A percentile compares a stretch with the other conserved stretches of the same genome.
Conservation (phyloP, 352 stramenopile genomes). For the Globisporangium cystogenes region DNA sequence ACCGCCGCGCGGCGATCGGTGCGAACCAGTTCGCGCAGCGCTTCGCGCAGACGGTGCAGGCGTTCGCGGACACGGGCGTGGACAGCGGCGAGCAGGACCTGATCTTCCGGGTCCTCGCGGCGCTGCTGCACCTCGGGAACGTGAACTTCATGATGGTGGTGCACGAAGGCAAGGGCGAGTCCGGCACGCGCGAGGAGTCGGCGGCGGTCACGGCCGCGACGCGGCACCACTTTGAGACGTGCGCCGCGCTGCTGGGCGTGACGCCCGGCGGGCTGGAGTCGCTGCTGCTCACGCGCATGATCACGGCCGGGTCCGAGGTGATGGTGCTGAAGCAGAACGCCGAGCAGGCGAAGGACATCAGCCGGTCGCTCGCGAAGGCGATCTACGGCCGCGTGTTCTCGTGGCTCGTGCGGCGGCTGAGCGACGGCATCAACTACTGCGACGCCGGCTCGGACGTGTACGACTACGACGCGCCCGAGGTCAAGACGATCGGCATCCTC, state of each 20-base stretch:
- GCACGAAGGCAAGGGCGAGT: conserved; percentile 7
- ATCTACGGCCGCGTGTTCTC: conserved; percentile 96
- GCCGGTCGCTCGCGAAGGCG: conserved; percentile 93
- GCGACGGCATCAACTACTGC: conserved; percentile 75
- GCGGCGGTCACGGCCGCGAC: conserved; percentile 35
- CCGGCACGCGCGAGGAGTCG: conserved; percentile 33
- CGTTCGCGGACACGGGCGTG: conserved; percentile 74
- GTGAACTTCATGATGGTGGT: conserved; percentile 73
- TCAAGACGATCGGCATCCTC: conserved; percentile 79
- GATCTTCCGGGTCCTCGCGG: conserved; percentile 80
- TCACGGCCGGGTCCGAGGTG: conserved; percentile 90
- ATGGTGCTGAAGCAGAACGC: conserved; percentile 74
- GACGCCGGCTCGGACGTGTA: conserved; percentile 34
- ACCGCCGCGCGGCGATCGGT: conserved; percentile 20
- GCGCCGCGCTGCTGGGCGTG: conserved; percentile 88
- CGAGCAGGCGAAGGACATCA: conserved; percentile 82
- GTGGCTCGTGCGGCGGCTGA: conserved; percentile 89
- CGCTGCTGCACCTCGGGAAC: conserved; percentile 95
- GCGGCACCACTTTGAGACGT: conserved; percentile 59
- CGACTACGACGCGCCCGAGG: conserved; percentile 20
- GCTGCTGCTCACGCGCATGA: conserved; percentile 85
- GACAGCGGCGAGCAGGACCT: conserved; percentile 29
- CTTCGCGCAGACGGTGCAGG: conserved; percentile 63
- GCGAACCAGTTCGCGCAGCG: conserved; percentile 49
- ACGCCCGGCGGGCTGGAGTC: conserved; percentile 70